Evolutionary conservation across 495 filamentous ascomycete species (phyloP), one percentile per base, ranked within the genome.

Genomic region (Parathielavia hyrcaniae): DNA sequence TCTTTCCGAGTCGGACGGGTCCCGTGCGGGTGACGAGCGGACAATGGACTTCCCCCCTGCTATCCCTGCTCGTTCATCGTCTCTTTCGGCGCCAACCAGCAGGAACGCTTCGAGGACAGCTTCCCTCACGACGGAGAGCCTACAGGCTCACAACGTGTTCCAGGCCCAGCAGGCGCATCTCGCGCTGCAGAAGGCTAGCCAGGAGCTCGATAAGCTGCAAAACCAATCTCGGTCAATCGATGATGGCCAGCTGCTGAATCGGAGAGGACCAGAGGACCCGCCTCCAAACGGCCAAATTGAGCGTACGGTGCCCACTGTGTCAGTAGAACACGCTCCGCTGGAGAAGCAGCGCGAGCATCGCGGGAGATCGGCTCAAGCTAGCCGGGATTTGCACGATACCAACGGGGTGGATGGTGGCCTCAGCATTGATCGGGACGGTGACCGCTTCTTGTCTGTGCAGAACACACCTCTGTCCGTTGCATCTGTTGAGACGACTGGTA

Each of bases 41-140:
- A 81, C 79, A 0, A 79, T 80, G 55, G 80, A 81, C 61, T 81
- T 73, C 44, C 79, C 79, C 12, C 85, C 86, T n/a, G 68, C 75
- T 17, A 80, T 88, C 51, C 83, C 83, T 9, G 64, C 70, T 17
- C 79, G 83, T 36, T 81, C 79, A 59, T 86, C 85, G 5, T 87
- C 85, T 13, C 78, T 89, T 17, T 88, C 86, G 19, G 86, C 86
- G 4, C 85, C 84, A 6, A 87, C 86, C 1, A 89, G 84, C 58
- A 78, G 81, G 41, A 85, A 84, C 60, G 78, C 76, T 49, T 89
- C 86, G 4, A 79, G 83, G 40, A 75, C 83, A 26, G 81, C 71
- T 9, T 88, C 85, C 4, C 71, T 89, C 19, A 89, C 85, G 11
- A 77, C 85, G 0, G 83, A 82, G 50, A 87, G 85, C 62, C 60